These are phyloP conservation scores for Sphaerulina vaccinii DNA, from an alignment of 2,329 filamentous ascomycete genomes.

Conservation along the genomic window DNA sequence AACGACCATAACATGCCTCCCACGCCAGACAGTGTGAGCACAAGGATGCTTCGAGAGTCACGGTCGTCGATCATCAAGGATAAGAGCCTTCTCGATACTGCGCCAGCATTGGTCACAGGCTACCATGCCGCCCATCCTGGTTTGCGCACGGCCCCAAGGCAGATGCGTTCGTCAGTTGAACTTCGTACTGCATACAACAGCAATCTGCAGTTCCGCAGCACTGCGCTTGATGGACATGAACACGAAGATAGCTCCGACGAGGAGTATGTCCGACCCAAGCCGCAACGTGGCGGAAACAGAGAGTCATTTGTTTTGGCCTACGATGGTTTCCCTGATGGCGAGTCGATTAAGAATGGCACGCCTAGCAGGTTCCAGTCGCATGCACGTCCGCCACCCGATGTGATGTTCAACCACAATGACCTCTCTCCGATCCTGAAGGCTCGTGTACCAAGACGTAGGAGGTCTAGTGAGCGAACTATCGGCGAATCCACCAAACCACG, in stretches of 20 bases:
- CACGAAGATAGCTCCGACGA: conserved; percentile 24
- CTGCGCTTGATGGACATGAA: conserved; percentile 13
- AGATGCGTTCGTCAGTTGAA: conserved; percentile 35
- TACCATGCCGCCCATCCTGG: conserved; percentile 25
- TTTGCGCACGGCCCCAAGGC: conserved; percentile 29
- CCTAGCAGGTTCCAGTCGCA: conserved; percentile 38
- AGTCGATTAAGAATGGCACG: conserved; percentile 37
- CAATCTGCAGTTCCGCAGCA: conserved; percentile 25
- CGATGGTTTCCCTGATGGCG: conserved; percentile 36
- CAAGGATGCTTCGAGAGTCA: conserved; percentile 35
- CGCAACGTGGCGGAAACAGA: conserved; percentile 16
- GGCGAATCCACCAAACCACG: conserved; percentile 28
- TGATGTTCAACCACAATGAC: conserved; percentile 28
- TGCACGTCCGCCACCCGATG: conserved; percentile 22
- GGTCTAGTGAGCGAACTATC: conserved; percentile 30
- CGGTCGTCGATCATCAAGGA: conserved; percentile 32
- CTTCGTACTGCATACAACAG: conserved; percentile 28
- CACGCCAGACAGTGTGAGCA: conserved; percentile 37
- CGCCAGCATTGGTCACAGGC: conserved; percentile 26
- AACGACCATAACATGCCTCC: conserved; percentile 35
- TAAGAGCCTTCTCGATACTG: conserved; percentile 26
- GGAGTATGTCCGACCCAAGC: conserved; percentile 15
- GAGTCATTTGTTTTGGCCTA: conserved; percentile 27
- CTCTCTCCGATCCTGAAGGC: conserved; percentile 17
- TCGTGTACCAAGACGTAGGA: conserved; percentile 21